Evolutionary conservation across 768 basidiomycete species (phyloP), one percentile per base, ranked within the genome.

Genomic region (Xerocomus potaroensis): DNA sequence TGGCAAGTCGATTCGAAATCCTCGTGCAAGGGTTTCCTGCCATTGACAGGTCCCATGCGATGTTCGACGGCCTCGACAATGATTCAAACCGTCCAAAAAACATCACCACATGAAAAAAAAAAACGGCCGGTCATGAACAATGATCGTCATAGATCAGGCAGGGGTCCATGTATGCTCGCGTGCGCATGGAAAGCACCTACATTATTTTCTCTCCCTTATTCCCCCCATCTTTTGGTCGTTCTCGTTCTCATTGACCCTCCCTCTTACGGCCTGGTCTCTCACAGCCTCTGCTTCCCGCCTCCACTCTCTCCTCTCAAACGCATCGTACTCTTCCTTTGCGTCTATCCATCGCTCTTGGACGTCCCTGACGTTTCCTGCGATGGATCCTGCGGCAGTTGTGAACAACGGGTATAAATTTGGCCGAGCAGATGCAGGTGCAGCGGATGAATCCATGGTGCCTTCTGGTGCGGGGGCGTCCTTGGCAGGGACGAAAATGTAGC

Each of bases 341-440:
- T 96, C 91, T n/a, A 95, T 66, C 93, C 94, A 98, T 34, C 93
- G 72, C 62, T 97, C 94, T 64, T 97, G 93, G 6, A 94, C 80
- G 58, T 93, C 91, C 18, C 79, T 69, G 11, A 90, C 74, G 53
- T 74, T 72, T 26, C 75, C 77, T 41, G 69, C 66, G 48, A 82
- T 60, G 2, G 73, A 63, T 0, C 82, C 82, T 14, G 75, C 73
- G 3, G 87, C 84, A 11, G 76, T 78, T 2, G 84, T 77, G 58
- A 91, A 81, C 15, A 94, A 68, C 0, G 79, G 70, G 53, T 80
- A 79, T 14, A 76, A 67, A 63, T 93, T 91, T 3, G 87, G 80
- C 1, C 78, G 75, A 10, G 67, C 55, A 1, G 77, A 63, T 1
- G 74, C 49, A 50, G 68, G 59, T 60, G 66, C 30, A 60, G 61